These are phyloP conservation scores for Tubosaeta brunneosetosa DNA, from an alignment of 768 basidiomycete genomes.

Conservation along the genomic window DNA sequence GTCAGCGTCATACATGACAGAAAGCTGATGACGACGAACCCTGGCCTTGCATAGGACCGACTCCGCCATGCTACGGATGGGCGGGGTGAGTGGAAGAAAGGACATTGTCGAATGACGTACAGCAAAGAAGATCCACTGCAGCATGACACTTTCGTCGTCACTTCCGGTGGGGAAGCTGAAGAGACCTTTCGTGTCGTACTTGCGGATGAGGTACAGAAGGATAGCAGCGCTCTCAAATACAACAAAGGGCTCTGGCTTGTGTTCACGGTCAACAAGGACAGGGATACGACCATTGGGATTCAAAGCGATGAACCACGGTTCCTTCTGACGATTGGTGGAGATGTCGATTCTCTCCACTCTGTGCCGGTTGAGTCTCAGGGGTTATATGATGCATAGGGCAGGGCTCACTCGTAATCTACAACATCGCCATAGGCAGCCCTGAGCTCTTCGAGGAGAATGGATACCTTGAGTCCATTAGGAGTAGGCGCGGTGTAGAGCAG, in stretches of 20 bases:
- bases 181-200: constrained; percentile 72
- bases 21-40: constrained; percentile 10
- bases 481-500: constrained; percentile 41
- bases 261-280: constrained; percentile 54
- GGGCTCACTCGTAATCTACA: constrained; percentile 48
- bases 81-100: not conserved
- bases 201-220: constrained; percentile 73
- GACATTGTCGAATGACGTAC: constrained; percentile 32
- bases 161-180: constrained; percentile 61
- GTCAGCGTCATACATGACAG: constrained; percentile 5
- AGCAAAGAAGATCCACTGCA: constrained; percentile 88
- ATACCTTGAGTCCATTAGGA: constrained; percentile 52
- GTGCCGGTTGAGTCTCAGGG: constrained; percentile 3
- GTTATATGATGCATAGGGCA: not conserved
- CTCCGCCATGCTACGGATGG: constrained; percentile 58
- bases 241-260: constrained; percentile 48
- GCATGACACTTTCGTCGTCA: constrained; percentile 62
- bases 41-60: constrained; percentile 90
- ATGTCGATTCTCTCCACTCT: constrained; percentile 56
- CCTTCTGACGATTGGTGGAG: constrained; percentile 68
- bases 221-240: constrained; percentile 83
- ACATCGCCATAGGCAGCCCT: constrained; percentile 44
- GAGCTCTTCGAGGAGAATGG: constrained; percentile 61
- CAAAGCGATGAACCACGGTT: constrained; percentile 70
- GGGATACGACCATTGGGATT: constrained; percentile 78